Percentiles rank a stretch among this genome's conserved stretches.
Conservation (phyloP, 2,329 filamentous ascomycete genomes). For the Lecanoromycetidae sp. region DNA sequence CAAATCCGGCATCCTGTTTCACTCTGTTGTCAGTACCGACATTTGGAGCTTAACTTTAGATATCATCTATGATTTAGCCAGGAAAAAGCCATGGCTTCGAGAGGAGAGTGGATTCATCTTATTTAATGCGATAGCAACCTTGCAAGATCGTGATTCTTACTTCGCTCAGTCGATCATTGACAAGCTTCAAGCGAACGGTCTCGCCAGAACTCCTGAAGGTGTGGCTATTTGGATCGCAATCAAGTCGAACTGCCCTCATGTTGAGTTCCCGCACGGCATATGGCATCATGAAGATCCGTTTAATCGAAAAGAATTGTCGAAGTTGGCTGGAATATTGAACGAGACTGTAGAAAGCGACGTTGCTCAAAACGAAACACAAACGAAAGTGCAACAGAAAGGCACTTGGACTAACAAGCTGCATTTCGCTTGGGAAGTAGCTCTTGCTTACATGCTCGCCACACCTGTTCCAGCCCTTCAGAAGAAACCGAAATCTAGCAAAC, state of each 20-base stretch:
- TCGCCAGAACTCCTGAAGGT: slow-evolving; percentile 74
- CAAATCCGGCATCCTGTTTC: slow-evolving; percentile 61
- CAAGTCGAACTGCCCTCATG: slow-evolving; percentile 49
- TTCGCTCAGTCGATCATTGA: slow-evolving; percentile 52
- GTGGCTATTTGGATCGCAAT: slow-evolving; percentile 77
- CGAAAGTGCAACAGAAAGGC: slow-evolving; percentile 40
- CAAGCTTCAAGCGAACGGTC: slow-evolving; percentile 49
- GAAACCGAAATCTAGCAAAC: slow-evolving; percentile 26
- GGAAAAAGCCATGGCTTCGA: slow-evolving; percentile 77
- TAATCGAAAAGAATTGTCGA: slow-evolving; percentile 52
- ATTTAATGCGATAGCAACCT: slow-evolving; percentile 55
- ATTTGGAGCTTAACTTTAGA: slow-evolving; percentile 58
- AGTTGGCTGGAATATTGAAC: slow-evolving; percentile 66
- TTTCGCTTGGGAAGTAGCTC: slow-evolving; percentile 75
- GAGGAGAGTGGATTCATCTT: slow-evolving; percentile 79
- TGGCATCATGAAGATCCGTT: slow-evolving; percentile 67
- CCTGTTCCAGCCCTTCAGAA: slow-evolving; percentile 18
- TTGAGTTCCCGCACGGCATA: slow-evolving; percentile 54
- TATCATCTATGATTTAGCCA: slow-evolving; percentile 59
- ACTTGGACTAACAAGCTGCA: slow-evolving; percentile 70
- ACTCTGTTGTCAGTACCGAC: slow-evolving; percentile 24
- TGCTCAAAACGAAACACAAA: slow-evolving; percentile 23
- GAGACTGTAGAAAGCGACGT: slow-evolving; percentile 38
- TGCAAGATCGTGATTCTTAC: slow-evolving; percentile 29
- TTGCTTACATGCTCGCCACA: slow-evolving; percentile 38